Evolutionary conservation across 148 eudicot species (phyloP).

Genomic region (Vaccinium macrocarpon): DNA sequence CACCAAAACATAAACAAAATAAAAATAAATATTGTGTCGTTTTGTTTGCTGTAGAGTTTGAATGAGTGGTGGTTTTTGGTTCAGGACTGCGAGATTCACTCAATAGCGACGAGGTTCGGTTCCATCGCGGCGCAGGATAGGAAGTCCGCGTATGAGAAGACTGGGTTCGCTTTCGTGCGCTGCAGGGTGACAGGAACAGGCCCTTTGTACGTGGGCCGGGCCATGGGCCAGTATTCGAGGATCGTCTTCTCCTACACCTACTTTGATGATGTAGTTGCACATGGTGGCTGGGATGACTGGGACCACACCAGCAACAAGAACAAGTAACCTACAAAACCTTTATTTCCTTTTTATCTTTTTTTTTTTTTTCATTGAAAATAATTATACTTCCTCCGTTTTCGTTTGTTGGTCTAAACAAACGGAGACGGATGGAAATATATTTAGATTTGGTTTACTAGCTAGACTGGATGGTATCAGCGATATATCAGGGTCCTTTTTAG

Average conservation of each 20-base stretch:
- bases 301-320: slow-evolving; percentile 63
- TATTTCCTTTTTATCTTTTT: not conserved
- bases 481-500: too few relatives aligned
- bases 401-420: too few relatives aligned
- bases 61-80: not conserved
- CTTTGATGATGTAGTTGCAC: slow-evolving; percentile 82
- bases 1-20: too few relatives aligned
- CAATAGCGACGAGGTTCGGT: slow-evolving; percentile 84
- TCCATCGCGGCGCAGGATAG: slow-evolving; percentile 91
- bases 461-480: too few relatives aligned
- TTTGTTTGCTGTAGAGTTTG: too few relatives aligned
- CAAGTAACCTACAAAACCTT: slow-evolving; percentile 38
- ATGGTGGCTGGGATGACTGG: slow-evolving; percentile 95
- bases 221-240: slow-evolving; percentile 90
- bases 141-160: slow-evolving; percentile 54
- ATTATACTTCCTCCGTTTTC: too few relatives aligned
- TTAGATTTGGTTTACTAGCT: too few relatives aligned
- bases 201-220: slow-evolving; percentile 87
- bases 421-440: too few relatives aligned
- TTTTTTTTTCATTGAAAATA: not conserved
- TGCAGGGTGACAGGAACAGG: slow-evolving; percentile 91
- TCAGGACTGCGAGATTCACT: slow-evolving; percentile 84
- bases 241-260: slow-evolving; percentile 85
- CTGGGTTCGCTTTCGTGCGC: slow-evolving; percentile 79
- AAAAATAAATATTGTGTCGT: too few relatives aligned